A percentile compares a stretch with the other conserved stretches of the same genome.
These are phyloP conservation scores for Auricularia cornea DNA, from an alignment of 768 basidiomycete species.

Conservation along the genomic window DNA sequence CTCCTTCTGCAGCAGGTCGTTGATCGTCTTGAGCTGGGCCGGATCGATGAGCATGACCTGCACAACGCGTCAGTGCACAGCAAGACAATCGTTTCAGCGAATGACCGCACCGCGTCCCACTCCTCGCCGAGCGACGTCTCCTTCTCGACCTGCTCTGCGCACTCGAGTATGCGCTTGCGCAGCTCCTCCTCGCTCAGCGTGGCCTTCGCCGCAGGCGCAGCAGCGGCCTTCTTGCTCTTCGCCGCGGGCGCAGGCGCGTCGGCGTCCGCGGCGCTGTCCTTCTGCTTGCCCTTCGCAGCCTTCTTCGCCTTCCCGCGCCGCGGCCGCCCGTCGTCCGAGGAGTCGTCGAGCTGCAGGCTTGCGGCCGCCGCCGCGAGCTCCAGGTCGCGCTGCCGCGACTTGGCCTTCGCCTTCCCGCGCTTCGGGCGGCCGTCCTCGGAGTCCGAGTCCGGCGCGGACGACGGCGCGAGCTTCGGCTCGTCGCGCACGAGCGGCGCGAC, in stretches of 20 bases:
- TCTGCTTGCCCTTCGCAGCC: neutral
- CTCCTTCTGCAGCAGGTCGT: conserved; percentile 85
- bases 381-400: neutral
- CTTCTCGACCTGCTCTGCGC: conserved; percentile 77
- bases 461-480: neutral
- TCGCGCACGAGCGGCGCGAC: neutral
- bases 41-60: conserved; percentile 93
- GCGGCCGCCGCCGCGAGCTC: neutral
- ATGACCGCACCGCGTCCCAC: conserved; percentile 74
- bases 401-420: neutral
- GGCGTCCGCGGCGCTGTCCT: neutral
- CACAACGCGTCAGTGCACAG: neutral
- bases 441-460: neutral
- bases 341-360: neutral
- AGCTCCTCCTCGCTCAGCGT: conserved; percentile 51
- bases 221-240: neutral
- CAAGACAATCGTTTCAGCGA: neutral
- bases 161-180: conserved; percentile 59
- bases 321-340: neutral
- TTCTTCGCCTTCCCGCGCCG: neutral
- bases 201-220: neutral
- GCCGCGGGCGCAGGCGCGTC: neutral
- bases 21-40: conserved; percentile 79
- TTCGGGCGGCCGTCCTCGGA: neutral
- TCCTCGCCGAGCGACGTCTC: conserved; percentile 54